Evolutionary conservation across 202 grass and related monocot species (phyloP).

Genomic region (Musa balbisiana): DNA sequence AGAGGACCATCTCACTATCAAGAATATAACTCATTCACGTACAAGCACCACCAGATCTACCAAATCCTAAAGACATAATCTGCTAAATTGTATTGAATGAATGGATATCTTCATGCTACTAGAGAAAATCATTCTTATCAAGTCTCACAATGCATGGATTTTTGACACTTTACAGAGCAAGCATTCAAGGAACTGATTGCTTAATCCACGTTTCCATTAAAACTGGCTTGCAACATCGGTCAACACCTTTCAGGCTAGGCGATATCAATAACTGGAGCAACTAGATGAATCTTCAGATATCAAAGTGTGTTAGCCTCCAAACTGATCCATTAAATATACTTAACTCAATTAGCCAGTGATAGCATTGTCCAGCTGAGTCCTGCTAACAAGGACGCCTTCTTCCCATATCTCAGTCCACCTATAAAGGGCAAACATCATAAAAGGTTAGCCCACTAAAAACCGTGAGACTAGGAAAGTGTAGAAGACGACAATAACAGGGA

Average conservation of each 20-base stretch:
- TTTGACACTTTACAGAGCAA: not conserved
- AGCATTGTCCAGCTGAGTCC: constrained; percentile 41
- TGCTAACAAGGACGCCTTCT: constrained; percentile 48
- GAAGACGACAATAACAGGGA: not conserved
- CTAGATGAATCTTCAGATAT: not conserved
- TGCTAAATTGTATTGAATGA: not conserved
- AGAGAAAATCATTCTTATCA: not conserved
- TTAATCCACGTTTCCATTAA: not conserved
- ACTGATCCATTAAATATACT: not conserved
- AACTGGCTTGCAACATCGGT: not conserved
- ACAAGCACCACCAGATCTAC: not conserved
- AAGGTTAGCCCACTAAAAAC: constrained; percentile 7
- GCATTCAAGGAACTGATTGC: not conserved
- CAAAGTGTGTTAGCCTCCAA: not conserved
- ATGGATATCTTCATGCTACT: not conserved
- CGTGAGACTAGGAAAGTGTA: not conserved
- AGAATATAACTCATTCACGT: not conserved
- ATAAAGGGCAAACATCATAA: constrained; percentile 9
- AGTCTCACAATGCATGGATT: not conserved
- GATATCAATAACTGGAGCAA: not conserved
- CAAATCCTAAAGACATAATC: not conserved
- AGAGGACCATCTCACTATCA: not conserved
- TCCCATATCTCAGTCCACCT: constrained; percentile 89
- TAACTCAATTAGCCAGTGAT: not conserved
- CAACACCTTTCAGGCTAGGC: not conserved